Evolutionary conservation across 2,329 filamentous ascomycete species (phyloP).

Genomic region (Teratosphaeriaceae sp.): DNA sequence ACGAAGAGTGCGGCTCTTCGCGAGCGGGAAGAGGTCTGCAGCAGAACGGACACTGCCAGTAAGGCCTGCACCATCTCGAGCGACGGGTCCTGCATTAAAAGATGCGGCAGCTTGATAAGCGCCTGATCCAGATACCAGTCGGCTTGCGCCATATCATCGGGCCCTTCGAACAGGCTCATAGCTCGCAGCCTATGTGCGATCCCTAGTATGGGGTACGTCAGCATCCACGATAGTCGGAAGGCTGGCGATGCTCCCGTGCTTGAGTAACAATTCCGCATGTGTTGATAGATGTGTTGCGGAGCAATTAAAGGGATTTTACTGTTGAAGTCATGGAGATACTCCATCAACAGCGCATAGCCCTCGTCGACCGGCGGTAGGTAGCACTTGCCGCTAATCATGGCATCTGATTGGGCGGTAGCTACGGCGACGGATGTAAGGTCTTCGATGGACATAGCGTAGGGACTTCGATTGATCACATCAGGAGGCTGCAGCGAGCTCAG

Average conservation of each 20-base stretch:
- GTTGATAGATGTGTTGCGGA: neutral
- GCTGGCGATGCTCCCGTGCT: too few species aligned
- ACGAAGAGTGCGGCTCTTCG: constrained; percentile 1
- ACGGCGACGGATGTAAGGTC: neutral
- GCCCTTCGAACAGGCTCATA: neutral
- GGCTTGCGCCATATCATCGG: neutral
- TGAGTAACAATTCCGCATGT: constrained; percentile 3
- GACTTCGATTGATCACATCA: too few species aligned
- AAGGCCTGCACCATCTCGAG: constrained; percentile 2
- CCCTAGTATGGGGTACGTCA: constrained; percentile 1
- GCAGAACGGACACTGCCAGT: constrained; percentile 1
- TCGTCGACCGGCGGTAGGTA: constrained; percentile 1
- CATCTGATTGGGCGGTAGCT: neutral
- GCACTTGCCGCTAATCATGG: neutral
- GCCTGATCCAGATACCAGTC: constrained; percentile 4
- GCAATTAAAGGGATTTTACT: constrained; percentile 3
- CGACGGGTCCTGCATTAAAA: constrained; percentile 1
- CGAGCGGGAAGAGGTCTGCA: constrained; percentile 3
- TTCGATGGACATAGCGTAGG: neutral
- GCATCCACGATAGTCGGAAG: constrained; percentile 1
- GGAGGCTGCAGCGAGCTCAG: too few species aligned
- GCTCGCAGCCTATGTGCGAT: constrained; percentile 4
- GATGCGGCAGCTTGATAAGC: neutral
- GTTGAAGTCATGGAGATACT: constrained; percentile 5
- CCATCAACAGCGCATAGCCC: neutral